Evolutionary conservation across 345 rosid species (phyloP).

Genomic region (Jatropha curcas): DNA sequence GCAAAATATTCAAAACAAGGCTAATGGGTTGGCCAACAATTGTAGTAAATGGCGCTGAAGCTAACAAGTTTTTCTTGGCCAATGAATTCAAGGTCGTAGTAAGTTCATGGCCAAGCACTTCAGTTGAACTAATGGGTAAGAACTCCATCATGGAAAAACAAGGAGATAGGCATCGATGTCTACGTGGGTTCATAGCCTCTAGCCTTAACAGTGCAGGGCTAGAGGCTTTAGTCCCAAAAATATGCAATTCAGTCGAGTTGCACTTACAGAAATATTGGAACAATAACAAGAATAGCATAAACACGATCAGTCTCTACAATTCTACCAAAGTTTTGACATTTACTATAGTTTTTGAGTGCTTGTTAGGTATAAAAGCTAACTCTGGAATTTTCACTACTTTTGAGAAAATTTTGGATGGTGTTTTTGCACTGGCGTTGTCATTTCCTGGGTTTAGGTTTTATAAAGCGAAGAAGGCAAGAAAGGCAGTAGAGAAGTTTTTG

Average conservation of each 20-base stretch:
- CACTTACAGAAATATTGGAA: slow-evolving; percentile 55
- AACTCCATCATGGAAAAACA: slow-evolving; percentile 68
- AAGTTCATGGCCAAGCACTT: slow-evolving; percentile 78
- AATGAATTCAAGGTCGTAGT: slow-evolving; percentile 71
- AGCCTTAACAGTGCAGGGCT: slow-evolving; percentile 42
- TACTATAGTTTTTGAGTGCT: slow-evolving; percentile 57
- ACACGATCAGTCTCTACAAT: slow-evolving; percentile 45
- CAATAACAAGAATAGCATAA: slow-evolving; percentile 15
- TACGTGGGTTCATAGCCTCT: slow-evolving; percentile 51
- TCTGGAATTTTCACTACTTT: slow-evolving; percentile 45
- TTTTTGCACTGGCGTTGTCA: slow-evolving; percentile 49
- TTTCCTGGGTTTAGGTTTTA: slow-evolving; percentile 62
- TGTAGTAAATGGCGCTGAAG: slow-evolving; percentile 65
- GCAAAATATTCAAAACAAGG: slow-evolving; percentile 66
- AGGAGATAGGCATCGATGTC: slow-evolving; percentile 51
- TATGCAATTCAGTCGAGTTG: slow-evolving; percentile 43
- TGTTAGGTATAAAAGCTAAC: slow-evolving; percentile 56
- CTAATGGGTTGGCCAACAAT: slow-evolving; percentile 70
- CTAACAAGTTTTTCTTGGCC: slow-evolving; percentile 58
- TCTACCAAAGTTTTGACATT: slow-evolving; percentile 56
- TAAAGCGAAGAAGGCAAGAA: slow-evolving; percentile 63
- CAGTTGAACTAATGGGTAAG: slow-evolving; percentile 70
- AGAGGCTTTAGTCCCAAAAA: slow-evolving; percentile 52
- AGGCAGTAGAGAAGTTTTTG: slow-evolving; percentile 45
- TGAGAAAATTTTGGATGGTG: slow-evolving; percentile 73